Evolutionary conservation across 169 alveolate species (phyloP), one percentile per base, ranked within the genome.

Genomic region (Plasmodium cynomolgi): DNA sequence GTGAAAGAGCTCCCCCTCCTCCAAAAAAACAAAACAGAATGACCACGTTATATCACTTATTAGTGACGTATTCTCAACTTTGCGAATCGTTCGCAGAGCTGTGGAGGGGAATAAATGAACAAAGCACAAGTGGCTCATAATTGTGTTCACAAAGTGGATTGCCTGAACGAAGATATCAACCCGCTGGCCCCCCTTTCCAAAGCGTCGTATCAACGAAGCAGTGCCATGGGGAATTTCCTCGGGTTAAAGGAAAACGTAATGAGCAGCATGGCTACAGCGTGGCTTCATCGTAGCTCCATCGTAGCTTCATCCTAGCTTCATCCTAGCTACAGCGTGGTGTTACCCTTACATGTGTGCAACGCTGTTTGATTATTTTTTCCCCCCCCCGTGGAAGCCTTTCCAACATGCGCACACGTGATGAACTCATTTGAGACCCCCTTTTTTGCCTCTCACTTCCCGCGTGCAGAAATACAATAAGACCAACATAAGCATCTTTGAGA

Each of bases 401-500:
- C 54, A 9, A 44, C 54, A 11, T 44, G 13, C 2, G 54, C 54
- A 5, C 54, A 44, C 13, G 0, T 58, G 31, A 58, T 23, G 23
- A 4, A 58, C 33, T 58, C 39, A 80, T 80, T 13, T 44, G 4
- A 23, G 11, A 58, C 31, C 74, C 23, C 13, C 33, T 15, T 15
- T 13, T 58, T 58, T 23, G 74, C 33, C 74, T 0, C 2, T 23
- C 74, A 58, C 31, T 41, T 31, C 68, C 15, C 75, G 37, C 20
- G 56, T 84, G 33, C 37, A 84, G 84, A 84, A 84, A 73, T 26
- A 26, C n/a, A 74, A 84, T 50, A 74, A 74, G 84, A 31, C 58
- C 23, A 84, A 84, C 81, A 84, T 84, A 73, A 84, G 29, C 20
- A 84, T 62, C 31, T 84, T 84, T 31, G 93, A 84, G 77, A 84